These are phyloP conservation scores for Wickerhamiella galacta DNA, from an alignment of 805 yeast genomes.

Conservation along the genomic window DNA sequence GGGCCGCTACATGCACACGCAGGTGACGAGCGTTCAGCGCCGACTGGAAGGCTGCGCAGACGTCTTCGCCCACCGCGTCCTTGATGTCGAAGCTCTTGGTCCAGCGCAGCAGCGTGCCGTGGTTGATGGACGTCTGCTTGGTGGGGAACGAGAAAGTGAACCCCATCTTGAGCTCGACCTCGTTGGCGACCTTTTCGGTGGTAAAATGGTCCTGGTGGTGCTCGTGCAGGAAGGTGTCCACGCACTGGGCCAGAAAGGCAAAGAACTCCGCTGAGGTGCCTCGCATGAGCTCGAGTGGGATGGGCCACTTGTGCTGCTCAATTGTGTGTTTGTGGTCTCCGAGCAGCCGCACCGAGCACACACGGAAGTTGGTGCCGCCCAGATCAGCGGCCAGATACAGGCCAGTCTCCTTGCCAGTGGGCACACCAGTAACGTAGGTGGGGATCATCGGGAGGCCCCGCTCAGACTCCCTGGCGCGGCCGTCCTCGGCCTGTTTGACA, in stretches of 20 bases:
- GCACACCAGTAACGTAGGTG: conserved; percentile 68
- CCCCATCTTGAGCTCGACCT: conserved; percentile 47
- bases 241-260: conserved; percentile 54
- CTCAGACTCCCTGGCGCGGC: conserved; percentile 9
- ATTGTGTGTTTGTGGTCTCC: conserved; percentile 54
- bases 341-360: conserved; percentile 61
- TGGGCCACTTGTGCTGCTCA: conserved; percentile 59
- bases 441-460: conserved; percentile 61
- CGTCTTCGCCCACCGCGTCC: conserved; percentile 74
- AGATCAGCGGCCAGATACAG: conserved; percentile 77
- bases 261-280: conserved; percentile 54
- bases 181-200: conserved; percentile 16
- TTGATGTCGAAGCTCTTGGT: conserved; percentile 84
- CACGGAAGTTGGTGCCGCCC: conserved; percentile 94
- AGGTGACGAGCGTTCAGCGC: conserved; percentile 43
- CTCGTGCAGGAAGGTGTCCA: conserved; percentile 44
- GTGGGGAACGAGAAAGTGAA: conserved; percentile 93
- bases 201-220: conserved; percentile 39
- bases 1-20: conserved; percentile 55
- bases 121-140: conserved; percentile 60
- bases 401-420: conserved; percentile 75
- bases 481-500: conserved; percentile 15
- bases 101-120: conserved; percentile 84
- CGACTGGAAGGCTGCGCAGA: conserved; percentile 53
- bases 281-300: conserved; percentile 60